Evolutionary conservation across 2,329 filamentous ascomycete species (phyloP).

Genomic region (Claviceps pazoutovae): DNA sequence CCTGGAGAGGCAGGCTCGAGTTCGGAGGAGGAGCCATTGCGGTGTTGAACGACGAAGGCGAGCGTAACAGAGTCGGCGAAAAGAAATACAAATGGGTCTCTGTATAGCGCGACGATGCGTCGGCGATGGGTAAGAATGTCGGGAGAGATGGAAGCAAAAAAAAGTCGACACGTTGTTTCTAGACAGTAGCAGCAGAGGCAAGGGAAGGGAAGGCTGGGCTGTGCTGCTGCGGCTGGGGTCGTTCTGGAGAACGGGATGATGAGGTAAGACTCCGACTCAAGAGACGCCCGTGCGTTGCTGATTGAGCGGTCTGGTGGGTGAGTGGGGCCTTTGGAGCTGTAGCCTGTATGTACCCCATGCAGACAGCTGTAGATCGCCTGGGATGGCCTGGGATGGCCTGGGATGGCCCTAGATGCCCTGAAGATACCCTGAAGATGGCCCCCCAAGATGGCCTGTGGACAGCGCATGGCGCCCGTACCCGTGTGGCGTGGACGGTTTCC

Average conservation of each 20-base stretch:
- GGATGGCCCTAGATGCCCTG: no score
- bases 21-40: slow-evolving; percentile 51
- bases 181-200: neutral
- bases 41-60: neutral
- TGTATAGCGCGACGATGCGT: neutral
- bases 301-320: no score
- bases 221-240: neutral
- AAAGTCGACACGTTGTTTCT: neutral
- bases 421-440: no score
- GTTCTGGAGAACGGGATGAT: neutral
- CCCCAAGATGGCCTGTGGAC: no score
- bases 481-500: no score
- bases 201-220: neutral
- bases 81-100: neutral
- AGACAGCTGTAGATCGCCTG: no score
- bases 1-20: slow-evolving; percentile 52
- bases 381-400: no score
- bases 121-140: neutral
- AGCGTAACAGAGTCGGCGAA: neutral
- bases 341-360: neutral
- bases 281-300: neutral
- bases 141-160: neutral
- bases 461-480: no score
- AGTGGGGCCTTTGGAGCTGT: neutral
- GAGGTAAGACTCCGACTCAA: neutral